A percentile compares a stretch with the other conserved stretches of the same genome.
Evolutionary conservation across 2,329 filamentous ascomycete genomes (phyloP).

Genomic region (Pezicula carpinea): DNA sequence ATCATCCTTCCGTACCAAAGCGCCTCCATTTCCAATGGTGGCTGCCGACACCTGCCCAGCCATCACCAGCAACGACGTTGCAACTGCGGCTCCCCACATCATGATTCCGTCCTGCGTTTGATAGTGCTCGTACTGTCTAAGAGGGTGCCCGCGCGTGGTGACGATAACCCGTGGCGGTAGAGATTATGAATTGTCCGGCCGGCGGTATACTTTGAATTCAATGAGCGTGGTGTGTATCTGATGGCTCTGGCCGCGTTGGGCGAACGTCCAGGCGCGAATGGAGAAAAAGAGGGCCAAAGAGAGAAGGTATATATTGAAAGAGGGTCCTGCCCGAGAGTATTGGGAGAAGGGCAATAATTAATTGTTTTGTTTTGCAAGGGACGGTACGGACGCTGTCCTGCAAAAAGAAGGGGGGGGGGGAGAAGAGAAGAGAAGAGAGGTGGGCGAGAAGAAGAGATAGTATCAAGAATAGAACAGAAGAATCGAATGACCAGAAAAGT

Average conservation of each 20-base stretch:
- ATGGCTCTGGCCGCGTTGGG: conserved; percentile 12
- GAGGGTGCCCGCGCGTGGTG: conserved; percentile 1
- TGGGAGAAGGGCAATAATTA: background rate
- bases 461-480: conserved; percentile 10
- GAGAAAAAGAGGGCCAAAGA: conserved; percentile 5
- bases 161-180: background rate
- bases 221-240: conserved; percentile 13
- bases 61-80: conserved; percentile 21
- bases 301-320: background rate
- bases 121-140: conserved; percentile 1
- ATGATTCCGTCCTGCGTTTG: conserved; percentile 11
- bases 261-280: conserved; percentile 6
- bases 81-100: conserved; percentile 16
- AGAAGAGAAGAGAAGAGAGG: conserved; percentile 16
- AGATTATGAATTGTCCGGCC: conserved; percentile 19
- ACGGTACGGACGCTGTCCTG: conserved; percentile 4
- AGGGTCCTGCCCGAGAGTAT: conserved; percentile 1
- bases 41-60: conserved; percentile 23
- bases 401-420: conserved; percentile 18
- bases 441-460: conserved; percentile 10
- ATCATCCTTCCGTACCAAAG: conserved; percentile 18
- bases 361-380: conserved; percentile 5
- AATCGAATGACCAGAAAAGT: conserved; percentile 9
- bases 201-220: conserved; percentile 13
- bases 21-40: conserved; percentile 16